Evolutionary conservation across 2,329 filamentous ascomycete species (phyloP).

Genomic region (Aspergillus alliaceus): DNA sequence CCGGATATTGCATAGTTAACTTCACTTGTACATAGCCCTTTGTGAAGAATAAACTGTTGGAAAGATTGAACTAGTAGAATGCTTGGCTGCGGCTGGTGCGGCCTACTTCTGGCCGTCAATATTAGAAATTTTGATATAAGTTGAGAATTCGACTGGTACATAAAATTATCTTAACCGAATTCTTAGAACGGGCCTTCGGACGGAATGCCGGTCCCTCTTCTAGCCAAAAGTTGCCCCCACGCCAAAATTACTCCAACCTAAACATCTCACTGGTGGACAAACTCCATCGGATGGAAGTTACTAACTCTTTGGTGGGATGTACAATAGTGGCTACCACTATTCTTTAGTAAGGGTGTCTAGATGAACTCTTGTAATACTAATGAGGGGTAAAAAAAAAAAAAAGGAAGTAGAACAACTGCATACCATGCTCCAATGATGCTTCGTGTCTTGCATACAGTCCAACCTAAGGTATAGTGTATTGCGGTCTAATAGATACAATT

Average conservation of each 20-base stretch:
- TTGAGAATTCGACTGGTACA: no score
- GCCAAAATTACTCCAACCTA: neutral
- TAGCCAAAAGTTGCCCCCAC: neutral
- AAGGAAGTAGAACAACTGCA: neutral
- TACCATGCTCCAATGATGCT: neutral
- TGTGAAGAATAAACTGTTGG: neutral
- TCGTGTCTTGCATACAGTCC: neutral
- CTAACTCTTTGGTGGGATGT: neutral
- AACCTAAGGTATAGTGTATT: neutral
- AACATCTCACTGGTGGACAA: neutral
- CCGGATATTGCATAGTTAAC: constrained; percentile 35
- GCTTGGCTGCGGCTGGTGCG: neutral
- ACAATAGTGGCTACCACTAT: neutral
- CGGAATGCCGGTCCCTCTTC: neutral
- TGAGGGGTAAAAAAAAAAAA: neutral
- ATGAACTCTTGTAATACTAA: neutral
- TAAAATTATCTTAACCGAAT: no score
- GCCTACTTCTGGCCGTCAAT: neutral
- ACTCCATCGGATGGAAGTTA: neutral
- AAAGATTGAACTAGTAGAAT: neutral
- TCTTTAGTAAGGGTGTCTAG: neutral
- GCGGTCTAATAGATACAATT: neutral
- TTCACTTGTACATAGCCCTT: neutral
- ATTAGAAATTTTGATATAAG: neutral
- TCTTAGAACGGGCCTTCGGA: neutral